Evolutionary conservation across 192 early-diverging fungal species (phyloP).

Genomic region (Mortierella alpina): DNA sequence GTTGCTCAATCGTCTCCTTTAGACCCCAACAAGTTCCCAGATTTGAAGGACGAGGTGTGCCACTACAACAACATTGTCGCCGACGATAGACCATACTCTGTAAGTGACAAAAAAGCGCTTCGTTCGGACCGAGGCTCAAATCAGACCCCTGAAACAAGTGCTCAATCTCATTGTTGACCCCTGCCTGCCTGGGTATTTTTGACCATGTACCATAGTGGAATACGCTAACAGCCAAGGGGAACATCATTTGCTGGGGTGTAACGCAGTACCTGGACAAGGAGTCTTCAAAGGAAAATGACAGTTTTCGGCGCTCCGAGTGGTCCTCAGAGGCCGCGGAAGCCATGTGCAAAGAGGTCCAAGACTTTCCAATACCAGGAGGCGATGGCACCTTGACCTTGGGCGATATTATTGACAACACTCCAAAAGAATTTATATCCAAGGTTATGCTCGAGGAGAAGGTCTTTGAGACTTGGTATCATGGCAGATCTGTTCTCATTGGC

Average conservation of each 20-base stretch:
- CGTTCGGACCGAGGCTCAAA: too few relatives aligned
- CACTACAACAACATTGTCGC: background rate
- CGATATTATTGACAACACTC: constrained; percentile 23
- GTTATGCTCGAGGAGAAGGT: constrained; percentile 48
- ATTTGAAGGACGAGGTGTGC: background rate
- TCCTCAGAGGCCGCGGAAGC: constrained; percentile 24
- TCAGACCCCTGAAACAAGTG: too few relatives aligned
- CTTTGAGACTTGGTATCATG: constrained; percentile 27
- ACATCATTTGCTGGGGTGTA: constrained; percentile 19
- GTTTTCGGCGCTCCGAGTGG: constrained; percentile 28
- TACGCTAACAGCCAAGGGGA: constrained; percentile 7
- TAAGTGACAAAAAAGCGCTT: constrained; percentile 1
- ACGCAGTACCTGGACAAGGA: constrained; percentile 12
- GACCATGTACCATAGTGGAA: constrained; percentile 17
- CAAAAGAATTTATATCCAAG: constrained; percentile 30
- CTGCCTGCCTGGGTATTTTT: background rate
- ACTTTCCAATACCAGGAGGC: constrained; percentile 12
- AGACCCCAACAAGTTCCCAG: background rate
- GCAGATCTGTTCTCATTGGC: constrained; percentile 10
- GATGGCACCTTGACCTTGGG: constrained; percentile 12
- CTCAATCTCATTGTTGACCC: background rate
- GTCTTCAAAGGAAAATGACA: constrained; percentile 5
- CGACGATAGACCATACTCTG: constrained; percentile 21
- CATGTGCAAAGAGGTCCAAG: constrained; percentile 16
- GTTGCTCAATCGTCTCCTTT: constrained; percentile 11